Percentiles rank a stretch among this genome's conserved stretches.
phyloP scores from a whole-genome alignment of 106 monocot species.

The Gastrodia elata region DNA sequence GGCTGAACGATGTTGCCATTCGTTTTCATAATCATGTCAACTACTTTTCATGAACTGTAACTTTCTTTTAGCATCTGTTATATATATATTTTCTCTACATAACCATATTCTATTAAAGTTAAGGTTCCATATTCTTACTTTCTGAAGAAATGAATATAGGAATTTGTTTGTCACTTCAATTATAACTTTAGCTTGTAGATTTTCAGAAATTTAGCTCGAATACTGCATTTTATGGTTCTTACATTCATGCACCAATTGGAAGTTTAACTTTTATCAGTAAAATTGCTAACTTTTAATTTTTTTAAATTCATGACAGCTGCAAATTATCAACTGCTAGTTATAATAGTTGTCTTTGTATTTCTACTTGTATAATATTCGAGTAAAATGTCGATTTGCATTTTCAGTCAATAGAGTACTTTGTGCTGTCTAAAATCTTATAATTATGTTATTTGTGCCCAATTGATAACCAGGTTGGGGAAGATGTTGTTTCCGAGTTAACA shows the following conservation, averaged over 20 bases:
- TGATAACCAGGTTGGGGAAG: conserved; percentile 55
- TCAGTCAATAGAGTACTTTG: background rate
- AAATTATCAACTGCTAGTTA: background rate
- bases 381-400: background rate
- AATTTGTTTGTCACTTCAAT: background rate
- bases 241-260: background rate
- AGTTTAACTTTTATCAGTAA: background rate
- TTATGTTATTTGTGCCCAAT: background rate
- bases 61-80: background rate
- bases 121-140: background rate
- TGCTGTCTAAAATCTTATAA: background rate
- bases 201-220: background rate
- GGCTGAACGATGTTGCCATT: background rate
- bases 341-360: background rate
- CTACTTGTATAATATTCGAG: background rate
- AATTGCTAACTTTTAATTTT: background rate
- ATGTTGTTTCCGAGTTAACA: conserved; percentile 68
- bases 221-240: background rate
- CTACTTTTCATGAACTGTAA: background rate
- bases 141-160: background rate
- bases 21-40: background rate
- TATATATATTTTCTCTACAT: background rate
- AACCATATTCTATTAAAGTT: background rate
- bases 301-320: background rate
- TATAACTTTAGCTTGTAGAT: background rate